phyloP scores from a whole-genome alignment of 352 stramenopile species.

The Phytophthora agathidicida region DNA sequence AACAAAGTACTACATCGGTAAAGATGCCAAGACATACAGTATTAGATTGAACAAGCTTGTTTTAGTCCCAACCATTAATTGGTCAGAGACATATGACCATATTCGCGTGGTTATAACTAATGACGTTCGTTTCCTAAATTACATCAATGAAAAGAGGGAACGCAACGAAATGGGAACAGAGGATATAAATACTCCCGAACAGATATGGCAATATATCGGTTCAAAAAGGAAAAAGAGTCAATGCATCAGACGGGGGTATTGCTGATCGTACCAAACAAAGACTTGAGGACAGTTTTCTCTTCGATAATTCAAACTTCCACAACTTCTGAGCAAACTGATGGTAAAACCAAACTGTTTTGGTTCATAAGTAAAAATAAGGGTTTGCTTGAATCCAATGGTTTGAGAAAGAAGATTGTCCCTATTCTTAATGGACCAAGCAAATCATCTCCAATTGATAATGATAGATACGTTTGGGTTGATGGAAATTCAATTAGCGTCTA shows the following conservation, averaged over 20 bases:
- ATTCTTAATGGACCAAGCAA: conserved; percentile 15
- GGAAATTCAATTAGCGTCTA: conserved; percentile 19
- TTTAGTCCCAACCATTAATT: no score
- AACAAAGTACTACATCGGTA: no score
- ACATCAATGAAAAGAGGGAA: no score
- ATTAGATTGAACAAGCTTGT: no score
- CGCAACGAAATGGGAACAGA: no score
- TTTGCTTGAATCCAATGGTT: conserved; percentile 8
- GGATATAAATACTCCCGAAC: no score
- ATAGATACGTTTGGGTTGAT: conserved; percentile 24
- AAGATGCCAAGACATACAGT: no score
- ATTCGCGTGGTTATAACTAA: no score
- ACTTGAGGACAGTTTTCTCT: conserved; percentile 20
- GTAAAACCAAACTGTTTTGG: conserved; percentile 17
- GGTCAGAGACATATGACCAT: no score
- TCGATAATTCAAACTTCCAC: conserved; percentile 18
- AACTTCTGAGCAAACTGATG: conserved; percentile 9
- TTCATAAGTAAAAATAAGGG: conserved; percentile 16
- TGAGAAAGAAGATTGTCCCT: conserved; percentile 24
- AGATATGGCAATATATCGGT: no score
- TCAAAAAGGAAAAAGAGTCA: conserved; percentile 7
- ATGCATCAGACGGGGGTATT: conserved; percentile 4
- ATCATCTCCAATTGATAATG: conserved; percentile 19
- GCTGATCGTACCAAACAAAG: conserved; percentile 5
- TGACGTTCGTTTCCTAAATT: no score